Evolutionary conservation across 345 rosid species (phyloP).

Genomic region (Eucalyptus regnans): DNA sequence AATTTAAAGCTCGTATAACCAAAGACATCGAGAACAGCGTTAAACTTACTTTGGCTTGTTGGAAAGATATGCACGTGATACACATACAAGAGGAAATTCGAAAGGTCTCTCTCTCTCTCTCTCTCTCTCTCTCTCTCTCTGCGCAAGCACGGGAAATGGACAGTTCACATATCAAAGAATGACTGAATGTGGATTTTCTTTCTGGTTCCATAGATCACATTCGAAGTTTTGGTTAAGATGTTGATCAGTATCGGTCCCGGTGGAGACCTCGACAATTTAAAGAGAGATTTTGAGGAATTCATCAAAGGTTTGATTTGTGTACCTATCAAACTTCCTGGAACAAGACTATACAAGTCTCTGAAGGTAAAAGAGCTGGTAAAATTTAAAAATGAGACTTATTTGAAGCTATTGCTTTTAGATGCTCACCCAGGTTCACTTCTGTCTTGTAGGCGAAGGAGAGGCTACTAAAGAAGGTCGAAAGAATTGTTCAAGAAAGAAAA

Average conservation of each 20-base stretch:
- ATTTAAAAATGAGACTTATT: not conserved
- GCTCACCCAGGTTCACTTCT: not conserved
- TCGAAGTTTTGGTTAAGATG: slow-evolving; percentile 58
- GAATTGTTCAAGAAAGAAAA: slow-evolving; percentile 55
- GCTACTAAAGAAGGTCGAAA: slow-evolving; percentile 47
- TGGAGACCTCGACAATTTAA: slow-evolving; percentile 51
- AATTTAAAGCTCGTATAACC: slow-evolving; percentile 52
- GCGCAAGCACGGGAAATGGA: not conserved
- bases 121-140: not conserved
- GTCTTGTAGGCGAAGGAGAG: slow-evolving; percentile 68
- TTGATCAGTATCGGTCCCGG: slow-evolving; percentile 63
- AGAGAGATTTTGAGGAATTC: slow-evolving; percentile 69
- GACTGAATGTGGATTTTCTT: not conserved
- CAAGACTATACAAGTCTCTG: slow-evolving; percentile 68
- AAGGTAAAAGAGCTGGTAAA: slow-evolving; percentile 29
- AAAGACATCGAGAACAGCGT: slow-evolving; percentile 49
- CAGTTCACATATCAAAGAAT: not conserved
- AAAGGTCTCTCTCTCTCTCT: slow-evolving; percentile 34
- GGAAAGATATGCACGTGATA: slow-evolving; percentile 37
- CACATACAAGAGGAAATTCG: slow-evolving; percentile 58
- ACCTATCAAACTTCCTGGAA: slow-evolving; percentile 86
- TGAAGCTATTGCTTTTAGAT: not conserved
- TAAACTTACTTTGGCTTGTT: slow-evolving; percentile 34
- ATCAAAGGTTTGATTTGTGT: slow-evolving; percentile 88
- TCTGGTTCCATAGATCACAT: slow-evolving; percentile 46